These are phyloP conservation scores for Boletus coccyginus DNA, from an alignment of 768 basidiomycete genomes.

Conservation along the genomic window DNA sequence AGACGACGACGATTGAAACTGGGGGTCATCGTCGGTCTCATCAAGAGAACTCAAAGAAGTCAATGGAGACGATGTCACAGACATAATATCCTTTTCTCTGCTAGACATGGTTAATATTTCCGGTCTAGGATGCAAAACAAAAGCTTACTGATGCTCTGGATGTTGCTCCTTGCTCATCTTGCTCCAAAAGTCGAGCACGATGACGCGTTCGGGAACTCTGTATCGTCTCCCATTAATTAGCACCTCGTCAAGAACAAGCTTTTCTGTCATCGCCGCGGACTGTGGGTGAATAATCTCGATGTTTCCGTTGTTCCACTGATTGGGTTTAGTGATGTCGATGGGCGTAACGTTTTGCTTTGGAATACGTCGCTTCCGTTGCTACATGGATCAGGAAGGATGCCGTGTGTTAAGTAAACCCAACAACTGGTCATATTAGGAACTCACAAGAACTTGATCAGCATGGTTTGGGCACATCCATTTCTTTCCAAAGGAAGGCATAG, in stretches of 20 bases:
- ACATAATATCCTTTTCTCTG: constrained; percentile 34
- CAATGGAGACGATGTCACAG: constrained; percentile 65
- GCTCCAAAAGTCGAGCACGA: constrained; percentile 95
- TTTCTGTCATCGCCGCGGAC: constrained; percentile 42
- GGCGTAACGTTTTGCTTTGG: constrained; percentile 66
- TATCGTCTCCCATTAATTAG: constrained; percentile 88
- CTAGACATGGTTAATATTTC: background rate
- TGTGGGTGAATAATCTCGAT: constrained; percentile 81
- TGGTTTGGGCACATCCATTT: constrained; percentile 99
- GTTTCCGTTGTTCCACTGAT: constrained; percentile 86
- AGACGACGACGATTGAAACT: constrained; percentile 21
- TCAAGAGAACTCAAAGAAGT: constrained; percentile 74
- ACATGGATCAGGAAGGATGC: constrained; percentile 13
- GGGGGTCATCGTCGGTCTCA: constrained; percentile 43
- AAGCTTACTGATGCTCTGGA: constrained; percentile 41
- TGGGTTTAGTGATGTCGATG: constrained; percentile 72
- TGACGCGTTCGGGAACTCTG: constrained; percentile 87
- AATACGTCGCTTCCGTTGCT: constrained; percentile 80
- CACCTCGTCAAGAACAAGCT: constrained; percentile 73
- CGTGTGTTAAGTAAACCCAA: background rate
- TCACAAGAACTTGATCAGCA: constrained; percentile 78
- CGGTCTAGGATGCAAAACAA: background rate
- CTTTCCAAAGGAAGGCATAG: constrained; percentile 81
- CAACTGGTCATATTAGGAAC: constrained; percentile 29
- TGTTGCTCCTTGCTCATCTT: constrained; percentile 55